Evolutionary conservation across 2,329 filamentous ascomycete species (phyloP).

Genomic region (Colletotrichum sp.): DNA sequence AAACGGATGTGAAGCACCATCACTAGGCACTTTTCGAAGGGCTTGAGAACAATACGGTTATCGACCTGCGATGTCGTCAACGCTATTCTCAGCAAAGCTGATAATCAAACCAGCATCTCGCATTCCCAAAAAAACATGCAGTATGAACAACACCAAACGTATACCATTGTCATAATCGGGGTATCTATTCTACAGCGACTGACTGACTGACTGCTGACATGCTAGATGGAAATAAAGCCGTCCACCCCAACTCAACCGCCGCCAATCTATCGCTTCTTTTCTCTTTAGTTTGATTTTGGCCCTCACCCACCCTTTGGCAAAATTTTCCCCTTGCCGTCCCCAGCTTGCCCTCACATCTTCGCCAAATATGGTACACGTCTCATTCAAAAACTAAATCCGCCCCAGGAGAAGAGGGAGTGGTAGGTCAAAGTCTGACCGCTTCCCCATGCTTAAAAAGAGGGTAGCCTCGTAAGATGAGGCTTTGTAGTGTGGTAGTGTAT

Average conservation of each 20-base stretch:
- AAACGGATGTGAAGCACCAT: too few relatives aligned
- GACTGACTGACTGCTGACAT: constrained; percentile 10
- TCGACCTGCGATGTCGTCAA: too few relatives aligned
- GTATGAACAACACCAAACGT: not conserved
- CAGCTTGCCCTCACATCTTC: not conserved
- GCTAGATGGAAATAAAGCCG: not conserved
- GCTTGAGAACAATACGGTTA: too few relatives aligned
- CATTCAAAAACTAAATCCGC: not conserved
- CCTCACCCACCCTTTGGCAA: not conserved
- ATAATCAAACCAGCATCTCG: too few relatives aligned
- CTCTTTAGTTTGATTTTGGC: not conserved
- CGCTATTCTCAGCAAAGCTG: too few relatives aligned
- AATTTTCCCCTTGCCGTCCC: not conserved
- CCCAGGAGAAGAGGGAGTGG: not conserved
- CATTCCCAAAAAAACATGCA: too few relatives aligned
- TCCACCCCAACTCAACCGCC: not conserved
- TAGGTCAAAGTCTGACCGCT: not conserved
- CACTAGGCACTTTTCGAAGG: too few relatives aligned
- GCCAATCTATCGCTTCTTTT: not conserved
- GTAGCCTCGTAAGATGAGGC: not conserved
- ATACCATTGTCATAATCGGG: constrained; percentile 31
- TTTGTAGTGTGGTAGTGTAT: not conserved
- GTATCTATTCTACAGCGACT: constrained; percentile 46
- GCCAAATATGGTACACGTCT: not conserved
- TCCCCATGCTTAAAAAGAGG: not conserved